These are phyloP conservation scores for Plasmopara halstedii DNA, from an alignment of 352 stramenopile species.

Conservation along the genomic window DNA sequence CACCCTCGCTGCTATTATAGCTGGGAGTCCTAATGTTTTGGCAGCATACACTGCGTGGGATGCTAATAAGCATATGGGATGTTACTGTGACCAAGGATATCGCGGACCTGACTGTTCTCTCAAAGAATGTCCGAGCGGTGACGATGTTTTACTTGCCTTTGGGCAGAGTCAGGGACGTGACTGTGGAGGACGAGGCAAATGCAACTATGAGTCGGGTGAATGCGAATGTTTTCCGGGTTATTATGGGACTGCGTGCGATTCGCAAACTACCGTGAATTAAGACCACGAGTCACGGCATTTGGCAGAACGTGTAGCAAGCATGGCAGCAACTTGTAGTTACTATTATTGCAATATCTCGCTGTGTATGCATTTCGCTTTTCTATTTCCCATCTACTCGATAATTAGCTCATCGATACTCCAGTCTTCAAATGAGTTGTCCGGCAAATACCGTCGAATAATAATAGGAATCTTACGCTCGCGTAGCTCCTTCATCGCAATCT, in stretches of 20 bases:
- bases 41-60: conserved; percentile 82
- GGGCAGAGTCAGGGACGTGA: conserved; percentile 72
- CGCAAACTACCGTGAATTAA: conserved; percentile 77
- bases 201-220: conserved; percentile 89
- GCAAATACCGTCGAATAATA: conserved; percentile 98
- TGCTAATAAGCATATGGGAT: conserved; percentile 89
- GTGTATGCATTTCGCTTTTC: conserved; percentile 2
- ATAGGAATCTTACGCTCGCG: conserved; percentile 99
- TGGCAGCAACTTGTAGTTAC: background rate
- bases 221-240: conserved; percentile 94
- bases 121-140: conserved; percentile 90
- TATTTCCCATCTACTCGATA: conserved; percentile 88
- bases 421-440: conserved; percentile 98
- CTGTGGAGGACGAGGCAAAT: conserved; percentile 93
- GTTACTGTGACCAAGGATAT: conserved; percentile 92
- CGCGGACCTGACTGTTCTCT: conserved; percentile 93
- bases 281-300: conserved; percentile 2
- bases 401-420: conserved; percentile 99
- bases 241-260: conserved; percentile 89
- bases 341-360: conserved; percentile 1
- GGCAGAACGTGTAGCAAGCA: too few species aligned
- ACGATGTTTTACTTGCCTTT: conserved; percentile 85
- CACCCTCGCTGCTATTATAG: conserved; percentile 82
- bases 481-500: conserved; percentile 99
- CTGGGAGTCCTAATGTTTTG: background rate